Evolutionary conservation across 176 grass and related monocot genomes (phyloP).

Genomic region (Thalia dealbata): DNA sequence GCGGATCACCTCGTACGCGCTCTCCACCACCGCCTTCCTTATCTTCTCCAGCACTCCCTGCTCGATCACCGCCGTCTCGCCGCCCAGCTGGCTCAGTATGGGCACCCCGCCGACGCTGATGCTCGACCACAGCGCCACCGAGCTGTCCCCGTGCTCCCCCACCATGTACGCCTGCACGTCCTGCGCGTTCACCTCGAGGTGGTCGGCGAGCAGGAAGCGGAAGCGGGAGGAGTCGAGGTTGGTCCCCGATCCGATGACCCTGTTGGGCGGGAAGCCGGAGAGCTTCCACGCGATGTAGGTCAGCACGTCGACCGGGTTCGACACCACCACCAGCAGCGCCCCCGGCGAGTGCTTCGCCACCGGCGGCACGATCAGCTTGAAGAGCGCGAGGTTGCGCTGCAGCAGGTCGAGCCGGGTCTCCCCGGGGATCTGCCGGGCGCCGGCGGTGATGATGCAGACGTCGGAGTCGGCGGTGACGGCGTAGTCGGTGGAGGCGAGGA

Average conservation of each 20-base stretch:
- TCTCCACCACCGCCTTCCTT: conserved; percentile 9
- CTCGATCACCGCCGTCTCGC: neutral
- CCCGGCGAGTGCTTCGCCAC: conserved; percentile 5
- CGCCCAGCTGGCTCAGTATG: neutral
- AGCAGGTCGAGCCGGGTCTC: conserved; percentile 9
- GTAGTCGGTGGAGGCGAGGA: neutral
- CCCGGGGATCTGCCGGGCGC: neutral
- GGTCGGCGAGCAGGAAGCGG: conserved; percentile 7
- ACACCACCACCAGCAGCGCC: conserved; percentile 8
- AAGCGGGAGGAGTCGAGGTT: conserved; percentile 13
- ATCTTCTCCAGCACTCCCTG: conserved; percentile 7
- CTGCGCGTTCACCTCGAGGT: conserved; percentile 2
- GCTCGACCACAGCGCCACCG: conserved; percentile 17
- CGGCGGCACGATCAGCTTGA: conserved; percentile 14
- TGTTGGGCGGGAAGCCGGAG: conserved; percentile 10
- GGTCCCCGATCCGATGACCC: conserved; percentile 9
- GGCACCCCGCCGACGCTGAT: conserved; percentile 15
- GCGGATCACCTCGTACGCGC: conserved; percentile 18
- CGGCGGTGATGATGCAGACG: conserved; percentile 6
- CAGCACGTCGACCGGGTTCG: conserved; percentile 17
- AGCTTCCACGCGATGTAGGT: conserved; percentile 20
- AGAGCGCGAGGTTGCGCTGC: conserved; percentile 7
- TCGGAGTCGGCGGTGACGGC: conserved; percentile 5
- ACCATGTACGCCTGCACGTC: conserved; percentile 18
- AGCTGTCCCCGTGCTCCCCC: conserved; percentile 19